phyloP scores from a whole-genome alignment of 148 eudicot species.

The Hydrangea macrophylla region DNA sequence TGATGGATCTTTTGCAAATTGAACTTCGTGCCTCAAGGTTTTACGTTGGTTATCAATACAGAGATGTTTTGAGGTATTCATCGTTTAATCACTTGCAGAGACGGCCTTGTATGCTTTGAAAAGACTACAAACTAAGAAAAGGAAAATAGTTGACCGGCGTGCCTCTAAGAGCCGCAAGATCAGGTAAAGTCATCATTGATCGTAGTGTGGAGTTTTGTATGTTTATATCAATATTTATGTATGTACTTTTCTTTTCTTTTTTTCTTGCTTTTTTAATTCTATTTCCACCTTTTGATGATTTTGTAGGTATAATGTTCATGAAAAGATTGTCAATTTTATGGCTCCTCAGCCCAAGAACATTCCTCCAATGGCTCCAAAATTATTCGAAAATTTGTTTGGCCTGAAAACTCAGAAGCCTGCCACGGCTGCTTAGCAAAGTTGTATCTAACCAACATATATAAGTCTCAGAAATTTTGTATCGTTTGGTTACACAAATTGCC shows the following conservation, averaged over 20 bases:
- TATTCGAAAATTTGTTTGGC: slow-evolving; percentile 72
- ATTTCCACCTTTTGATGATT: neutral
- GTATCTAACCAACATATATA: too few relatives aligned
- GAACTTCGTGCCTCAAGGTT: neutral
- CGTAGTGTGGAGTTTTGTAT: neutral
- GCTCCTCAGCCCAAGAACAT: slow-evolving; percentile 71
- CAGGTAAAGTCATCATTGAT: slow-evolving; percentile 36
- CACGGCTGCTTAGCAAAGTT: slow-evolving; percentile 26
- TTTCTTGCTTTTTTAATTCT: neutral
- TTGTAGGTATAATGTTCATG: slow-evolving; percentile 77
- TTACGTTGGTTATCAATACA: neutral
- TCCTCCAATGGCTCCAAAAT: slow-evolving; percentile 61
- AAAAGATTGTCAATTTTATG: slow-evolving; percentile 86
- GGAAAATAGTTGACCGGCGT: slow-evolving; percentile 82
- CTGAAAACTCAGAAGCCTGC: slow-evolving; percentile 42
- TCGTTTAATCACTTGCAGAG: slow-evolving; percentile 39
- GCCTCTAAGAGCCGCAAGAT: slow-evolving; percentile 96
- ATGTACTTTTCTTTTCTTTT: neutral
- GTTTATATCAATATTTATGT: too few relatives aligned
- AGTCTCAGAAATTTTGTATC: neutral
- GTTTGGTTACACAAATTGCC: neutral
- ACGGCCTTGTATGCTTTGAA: slow-evolving; percentile 69
- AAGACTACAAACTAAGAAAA: slow-evolving; percentile 72
- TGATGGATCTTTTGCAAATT: neutral
- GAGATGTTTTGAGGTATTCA: neutral